A percentile compares a stretch with the other conserved stretches of the same genome.
Conservation (phyloP, 139 green algal species). For the Ettlia oleoabundans region DNA sequence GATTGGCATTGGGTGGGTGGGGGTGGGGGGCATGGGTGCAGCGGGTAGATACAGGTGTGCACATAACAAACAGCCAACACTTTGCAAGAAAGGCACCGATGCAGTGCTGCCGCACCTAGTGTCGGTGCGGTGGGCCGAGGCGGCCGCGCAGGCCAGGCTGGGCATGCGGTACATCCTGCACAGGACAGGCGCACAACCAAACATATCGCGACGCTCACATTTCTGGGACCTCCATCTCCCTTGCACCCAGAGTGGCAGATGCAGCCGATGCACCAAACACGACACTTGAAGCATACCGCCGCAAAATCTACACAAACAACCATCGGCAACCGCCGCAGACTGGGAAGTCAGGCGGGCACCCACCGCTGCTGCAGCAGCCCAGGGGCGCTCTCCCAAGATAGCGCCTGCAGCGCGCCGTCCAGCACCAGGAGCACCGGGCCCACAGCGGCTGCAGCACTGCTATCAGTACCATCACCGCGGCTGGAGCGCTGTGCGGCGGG, state of each 20-base stretch:
- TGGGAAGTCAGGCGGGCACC: too few relatives aligned
- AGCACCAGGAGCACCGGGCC: conserved; percentile 68
- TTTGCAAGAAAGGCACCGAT: neutral
- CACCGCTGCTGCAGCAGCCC: conserved; percentile 43
- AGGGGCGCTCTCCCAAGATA: conserved; percentile 81
- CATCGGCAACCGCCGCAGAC: neutral
- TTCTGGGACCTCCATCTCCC: neutral
- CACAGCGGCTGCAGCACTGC: neutral
- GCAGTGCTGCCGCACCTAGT: neutral
- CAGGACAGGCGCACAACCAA: neutral
- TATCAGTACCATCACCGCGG: neutral
- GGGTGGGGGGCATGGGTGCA: too few relatives aligned
- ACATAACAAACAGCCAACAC: too few relatives aligned
- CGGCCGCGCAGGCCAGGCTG: conserved; percentile 49
- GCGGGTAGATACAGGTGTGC: too few relatives aligned
- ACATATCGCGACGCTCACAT: neutral
- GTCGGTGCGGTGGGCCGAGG: neutral
- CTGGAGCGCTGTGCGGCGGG: neutral
- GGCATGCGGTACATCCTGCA: conserved; percentile 60
- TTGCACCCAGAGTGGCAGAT: neutral
- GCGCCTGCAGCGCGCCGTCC: conserved; percentile 60
- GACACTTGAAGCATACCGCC: neutral
- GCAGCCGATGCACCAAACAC: neutral
- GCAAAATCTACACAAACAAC: neutral
- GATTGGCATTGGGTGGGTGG: too few relatives aligned